Base-by-base conservation (phyloP, 257 asterid genomes). In the Solanum lycopersicoides region DNA sequence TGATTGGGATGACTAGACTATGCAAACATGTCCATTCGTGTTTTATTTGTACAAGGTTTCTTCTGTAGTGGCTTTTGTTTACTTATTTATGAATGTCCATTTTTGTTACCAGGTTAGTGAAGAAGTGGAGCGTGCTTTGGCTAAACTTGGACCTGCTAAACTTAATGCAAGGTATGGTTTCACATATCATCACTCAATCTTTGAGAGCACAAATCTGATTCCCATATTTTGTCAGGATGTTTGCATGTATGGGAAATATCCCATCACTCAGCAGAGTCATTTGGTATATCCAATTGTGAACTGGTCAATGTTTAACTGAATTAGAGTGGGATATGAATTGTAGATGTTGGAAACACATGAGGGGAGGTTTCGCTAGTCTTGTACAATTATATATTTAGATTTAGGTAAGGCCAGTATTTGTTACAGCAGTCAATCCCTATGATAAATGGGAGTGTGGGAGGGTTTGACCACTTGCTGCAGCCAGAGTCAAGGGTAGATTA, bases 101-200 rank as follows among this genome's bases (percentile, higher is more conserved):
- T 82, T 50, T 53, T 50, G 20, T 85, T 37, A 83, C 87, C 95
- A 97, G 99, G 99, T 97, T 68, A 97, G 99, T 72, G 99, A 97
- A 90, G 99, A 97, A 93, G 98, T 97, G 74, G 99, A 97, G 91
- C 98, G 98, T 79, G 99, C 99, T 91, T 93, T 97, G 92, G 94
- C 98, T 34, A 97, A 95, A 90, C 88, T 97, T 86, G 98, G 93
- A 80, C 93, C 97, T 87, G 93, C 96, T 87, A 92, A 94, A 91
- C 90, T 94, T 85, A 93, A 88, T 91, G 98, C 97, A 89, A 93
- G 97, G 99, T 95, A 89, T 18, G 89, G 66, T 63, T 28, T 60
- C 74, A 35, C 87, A 18, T 44, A 45, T 85, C 30, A 37, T 47
- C 15, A 72, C 80, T 72, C 42, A 75, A 41, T 23, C 34, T 41